Base-by-base conservation (phyloP, 148 eudicot species). In the Camellia lanceoleosa region DNA sequence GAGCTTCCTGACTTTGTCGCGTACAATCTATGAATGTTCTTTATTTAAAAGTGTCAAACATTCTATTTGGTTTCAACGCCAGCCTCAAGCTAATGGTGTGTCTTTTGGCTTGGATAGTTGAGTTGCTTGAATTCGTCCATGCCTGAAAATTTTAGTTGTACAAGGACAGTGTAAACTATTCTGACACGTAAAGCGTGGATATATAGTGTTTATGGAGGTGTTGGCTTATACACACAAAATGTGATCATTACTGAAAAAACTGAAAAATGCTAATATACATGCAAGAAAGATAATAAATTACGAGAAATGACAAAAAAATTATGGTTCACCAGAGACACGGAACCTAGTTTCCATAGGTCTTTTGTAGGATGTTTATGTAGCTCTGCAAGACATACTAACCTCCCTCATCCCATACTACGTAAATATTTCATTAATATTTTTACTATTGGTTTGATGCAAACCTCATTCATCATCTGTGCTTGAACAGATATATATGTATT, bases 331-430 rank as follows among this genome's bases (percentile, higher is more conserved):
- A 10, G 1, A 60, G 54, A 51, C 15, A 15, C 10, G 52, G 14
- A 70, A 70, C 38, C 15, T 42, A 61, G 12, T 4, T 75, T 59
- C 38, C 68, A 18, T 43, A 15, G 14, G 52, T 75, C 5, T 42
- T 75, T 75, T 75, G 67, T 74, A 56, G 19, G 19, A 74, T 74
- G 14, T 74, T 56, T 38, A 13, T 56, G 3, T 4, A 23, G 63
- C 78, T 75, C 42, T 71, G 4, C 1, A 19, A 75, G 67, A 42
- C 23, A 43, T 75, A 16, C 20, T 15, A 43, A n/a, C 15, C 49
- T 73, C 44, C 6, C 19, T 30, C 63, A 14, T 38, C 15, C 59
- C 30, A 46, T 18, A 10, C 16, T 10, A 62, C 18, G 54, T 18
- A 60, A 38, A 56, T 38, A 16, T n/a, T n/a, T n/a, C 56, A 6